phyloP scores from a whole-genome alignment of 192 early-diverging fungal species.

The Coemansia sp. region DNA sequence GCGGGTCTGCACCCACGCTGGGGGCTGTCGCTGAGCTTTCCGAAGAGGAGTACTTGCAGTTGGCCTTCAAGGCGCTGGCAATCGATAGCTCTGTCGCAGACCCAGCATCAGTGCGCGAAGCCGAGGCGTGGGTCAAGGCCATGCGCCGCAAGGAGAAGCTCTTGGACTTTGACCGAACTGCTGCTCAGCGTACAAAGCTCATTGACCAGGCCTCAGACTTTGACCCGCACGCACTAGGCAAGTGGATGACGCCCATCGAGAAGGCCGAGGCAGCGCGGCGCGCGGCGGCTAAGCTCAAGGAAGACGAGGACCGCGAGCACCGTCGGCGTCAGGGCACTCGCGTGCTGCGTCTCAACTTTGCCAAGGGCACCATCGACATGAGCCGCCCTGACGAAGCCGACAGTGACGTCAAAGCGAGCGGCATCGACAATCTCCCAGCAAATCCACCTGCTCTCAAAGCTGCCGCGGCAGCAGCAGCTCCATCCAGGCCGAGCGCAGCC shows the following conservation, averaged over 20 bases:
- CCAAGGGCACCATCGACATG: slow-evolving; percentile 17
- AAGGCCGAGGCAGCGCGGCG: slow-evolving; percentile 23
- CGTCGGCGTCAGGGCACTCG: slow-evolving; percentile 42
- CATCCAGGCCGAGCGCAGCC: not conserved
- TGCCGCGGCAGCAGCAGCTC: not conserved
- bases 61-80: slow-evolving; percentile 38
- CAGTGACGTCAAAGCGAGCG: not conserved
- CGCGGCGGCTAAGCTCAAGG: not conserved
- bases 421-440: not conserved
- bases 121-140: slow-evolving; percentile 46
- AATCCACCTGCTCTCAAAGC: not conserved
- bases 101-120: slow-evolving; percentile 14
- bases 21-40: slow-evolving; percentile 18
- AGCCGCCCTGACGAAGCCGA: slow-evolving; percentile 4
- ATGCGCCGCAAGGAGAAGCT: slow-evolving; percentile 47
- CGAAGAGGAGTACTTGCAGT: slow-evolving; percentile 39
- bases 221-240: slow-evolving; percentile 34
- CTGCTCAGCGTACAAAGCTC: slow-evolving; percentile 53
- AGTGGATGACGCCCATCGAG: slow-evolving; percentile 55
- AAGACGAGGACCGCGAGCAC: slow-evolving; percentile 30
- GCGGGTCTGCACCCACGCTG: not conserved
- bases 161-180: slow-evolving; percentile 53
- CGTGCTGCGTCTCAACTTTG: slow-evolving; percentile 41
- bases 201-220: slow-evolving; percentile 52
- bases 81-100: slow-evolving; percentile 22